A percentile compares a stretch with the other conserved stretches of the same genome.
Evolutionary conservation across 345 rosid genomes (phyloP).

Genomic region (Corymbia maculata): DNA sequence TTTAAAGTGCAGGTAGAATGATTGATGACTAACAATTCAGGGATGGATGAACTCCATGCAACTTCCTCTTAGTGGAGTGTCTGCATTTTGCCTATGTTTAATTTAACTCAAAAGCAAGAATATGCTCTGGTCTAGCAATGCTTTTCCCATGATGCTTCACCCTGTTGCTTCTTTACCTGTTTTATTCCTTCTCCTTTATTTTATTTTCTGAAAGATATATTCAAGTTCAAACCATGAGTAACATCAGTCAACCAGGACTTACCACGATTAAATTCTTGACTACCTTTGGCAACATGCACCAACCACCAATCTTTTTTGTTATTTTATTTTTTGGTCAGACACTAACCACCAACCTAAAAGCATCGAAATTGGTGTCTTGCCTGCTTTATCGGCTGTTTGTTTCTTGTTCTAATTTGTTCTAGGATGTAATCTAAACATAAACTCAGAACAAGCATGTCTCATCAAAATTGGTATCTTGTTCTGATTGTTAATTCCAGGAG

Average conservation of each 20-base stretch:
- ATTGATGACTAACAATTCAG: constrained; percentile 33
- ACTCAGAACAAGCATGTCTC: background rate
- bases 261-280: background rate
- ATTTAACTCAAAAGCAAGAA: constrained; percentile 10
- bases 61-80: constrained; percentile 35
- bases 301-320: background rate
- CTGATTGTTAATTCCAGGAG: background rate
- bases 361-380: background rate
- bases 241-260: background rate
- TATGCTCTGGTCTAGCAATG: constrained; percentile 8
- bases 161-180: constrained; percentile 14
- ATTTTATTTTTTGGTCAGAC: background rate
- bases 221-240: background rate
- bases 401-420: background rate
- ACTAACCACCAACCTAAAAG: background rate
- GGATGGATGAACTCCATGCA: constrained; percentile 55
- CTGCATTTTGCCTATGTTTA: constrained; percentile 25
- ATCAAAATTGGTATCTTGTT: too few relatives aligned
- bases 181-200: constrained; percentile 1
- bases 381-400: background rate
- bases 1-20: constrained; percentile 8
- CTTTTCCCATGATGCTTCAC: constrained; percentile 38
- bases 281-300: background rate
- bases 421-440: background rate
- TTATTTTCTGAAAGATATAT: background rate